Evolutionary conservation across 805 yeast species (phyloP), one percentile per base, ranked within the genome.

Genomic region (Ogataea degrootiae): DNA sequence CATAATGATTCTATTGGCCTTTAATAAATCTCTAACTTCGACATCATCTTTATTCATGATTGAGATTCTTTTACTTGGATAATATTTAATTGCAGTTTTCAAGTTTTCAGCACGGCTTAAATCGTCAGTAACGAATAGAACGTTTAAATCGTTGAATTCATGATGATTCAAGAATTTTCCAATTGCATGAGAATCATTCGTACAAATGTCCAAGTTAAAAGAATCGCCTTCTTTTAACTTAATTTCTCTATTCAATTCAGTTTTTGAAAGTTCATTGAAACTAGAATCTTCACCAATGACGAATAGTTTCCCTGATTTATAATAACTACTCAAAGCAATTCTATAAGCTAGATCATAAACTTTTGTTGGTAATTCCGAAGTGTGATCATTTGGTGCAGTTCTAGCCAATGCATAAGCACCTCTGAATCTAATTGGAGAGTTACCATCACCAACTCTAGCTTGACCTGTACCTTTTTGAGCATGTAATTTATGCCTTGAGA

Each of bases 391-490:
- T 42, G 96, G 96, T 3, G 97, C 97, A 46, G 78, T 80, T 63
- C 94, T 83, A 15, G 94, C 97, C 59, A 85, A 80, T 0, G 98
- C 97, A 58, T 84, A 76, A 45, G 92, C 90, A 65, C 96, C 97
- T 61, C 86, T 88, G 60, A 80, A 82, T 71, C 96, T 83, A 40
- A 83, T 85, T 43, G 99, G 99, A 22, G 96, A 88, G 61, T 91
- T 92, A 49, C 87, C 90, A 69, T 91, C 97, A 72, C 99, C 99
- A 46, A 81, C 85, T 75, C 99, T 83, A 45, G 99, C 99, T 52
- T 79, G 77, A 70, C 99, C 99, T 15, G 88, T 72, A 50, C 98
- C 98, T 69, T 94, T 94, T 70, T 94, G 99, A 31, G 89, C 87
- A 36, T 80, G 74, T 56, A 94, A 72, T 65, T 94, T 94, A 60